A percentile compares a stretch with the other conserved stretches of the same genome.
Conservation (phyloP, 2,329 filamentous ascomycete genomes). For the Neofusicoccum sp. region DNA sequence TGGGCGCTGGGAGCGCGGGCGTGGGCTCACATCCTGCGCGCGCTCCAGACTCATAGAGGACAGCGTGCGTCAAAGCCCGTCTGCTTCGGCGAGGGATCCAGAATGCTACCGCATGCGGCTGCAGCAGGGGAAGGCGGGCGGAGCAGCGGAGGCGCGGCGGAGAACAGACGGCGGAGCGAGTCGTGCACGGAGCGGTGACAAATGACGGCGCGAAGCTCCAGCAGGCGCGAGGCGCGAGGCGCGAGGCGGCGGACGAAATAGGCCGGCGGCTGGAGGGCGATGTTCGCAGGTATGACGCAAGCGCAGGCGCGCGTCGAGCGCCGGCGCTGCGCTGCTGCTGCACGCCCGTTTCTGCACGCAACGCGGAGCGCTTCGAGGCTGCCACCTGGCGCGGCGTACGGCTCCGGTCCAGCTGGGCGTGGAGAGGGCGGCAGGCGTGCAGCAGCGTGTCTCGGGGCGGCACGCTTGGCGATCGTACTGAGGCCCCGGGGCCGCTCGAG, state of each 20-base stretch:
- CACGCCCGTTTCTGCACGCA: not conserved
- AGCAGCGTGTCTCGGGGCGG: constrained; percentile 4
- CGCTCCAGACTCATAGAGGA: constrained; percentile 15
- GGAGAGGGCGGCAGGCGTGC: not conserved
- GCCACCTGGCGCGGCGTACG: constrained; percentile 2
- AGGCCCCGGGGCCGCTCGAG: constrained; percentile 13
- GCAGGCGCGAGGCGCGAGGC: not conserved
- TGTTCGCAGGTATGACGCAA: not conserved
- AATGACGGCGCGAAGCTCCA: not conserved
- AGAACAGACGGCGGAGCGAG: constrained; percentile 6
- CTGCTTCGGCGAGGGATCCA: not conserved
- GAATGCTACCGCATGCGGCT: constrained; percentile 1
- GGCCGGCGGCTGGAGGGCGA: not conserved
- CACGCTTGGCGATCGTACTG: constrained; percentile 11
- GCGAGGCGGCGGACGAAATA: not conserved
- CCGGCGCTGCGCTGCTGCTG: not conserved
- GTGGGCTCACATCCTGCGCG: constrained; percentile 3
- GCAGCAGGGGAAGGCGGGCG: not conserved
- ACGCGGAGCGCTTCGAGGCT: constrained; percentile 1
- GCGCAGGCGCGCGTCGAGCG: not conserved
- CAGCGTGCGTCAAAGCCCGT: not conserved
- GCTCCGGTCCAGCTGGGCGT: not conserved
- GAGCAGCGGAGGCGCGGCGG: constrained; percentile 1
- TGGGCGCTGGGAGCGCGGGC: constrained; percentile 19
- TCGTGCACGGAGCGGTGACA: not conserved